Evolutionary conservation across 2,329 filamentous ascomycete genomes (phyloP).

Genomic region (Alternaria novae-zelandiae): DNA sequence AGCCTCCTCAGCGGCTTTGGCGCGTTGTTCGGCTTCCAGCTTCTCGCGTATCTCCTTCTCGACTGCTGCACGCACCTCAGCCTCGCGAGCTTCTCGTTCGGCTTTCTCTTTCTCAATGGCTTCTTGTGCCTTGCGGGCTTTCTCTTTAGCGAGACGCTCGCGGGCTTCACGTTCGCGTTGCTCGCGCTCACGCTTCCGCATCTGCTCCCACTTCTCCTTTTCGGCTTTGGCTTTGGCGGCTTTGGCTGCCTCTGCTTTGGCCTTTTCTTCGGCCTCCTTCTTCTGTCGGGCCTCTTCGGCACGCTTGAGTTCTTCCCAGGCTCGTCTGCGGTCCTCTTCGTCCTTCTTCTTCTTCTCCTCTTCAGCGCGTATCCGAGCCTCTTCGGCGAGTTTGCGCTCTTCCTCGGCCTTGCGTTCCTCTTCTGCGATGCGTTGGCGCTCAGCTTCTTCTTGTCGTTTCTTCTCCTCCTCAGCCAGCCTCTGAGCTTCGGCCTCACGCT

Average conservation of each 20-base stretch:
- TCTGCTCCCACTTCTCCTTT: slow-evolving; percentile 60
- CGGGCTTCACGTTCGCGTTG: slow-evolving; percentile 56
- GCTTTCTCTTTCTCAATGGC: slow-evolving; percentile 50
- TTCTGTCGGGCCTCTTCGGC: slow-evolving; percentile 43
- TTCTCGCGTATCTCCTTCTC: slow-evolving; percentile 53
- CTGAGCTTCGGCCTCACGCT: slow-evolving; percentile 58
- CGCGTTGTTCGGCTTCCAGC: slow-evolving; percentile 48
- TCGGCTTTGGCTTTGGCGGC: slow-evolving; percentile 55
- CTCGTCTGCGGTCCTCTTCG: slow-evolving; percentile 54
- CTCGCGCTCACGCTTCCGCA: slow-evolving; percentile 56
- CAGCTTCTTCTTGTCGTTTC: slow-evolving; percentile 44
- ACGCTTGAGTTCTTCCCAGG: slow-evolving; percentile 46
- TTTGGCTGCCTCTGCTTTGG: slow-evolving; percentile 57
- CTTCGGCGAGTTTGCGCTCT: slow-evolving; percentile 49
- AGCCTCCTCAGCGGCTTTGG: slow-evolving; percentile 49
- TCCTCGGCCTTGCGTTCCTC: slow-evolving; percentile 33
- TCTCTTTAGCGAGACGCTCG: slow-evolving; percentile 53
- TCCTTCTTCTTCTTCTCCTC: slow-evolving; percentile 54
- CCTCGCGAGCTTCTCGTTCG: slow-evolving; percentile 46
- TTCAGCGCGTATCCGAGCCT: slow-evolving; percentile 51
- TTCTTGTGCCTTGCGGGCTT: slow-evolving; percentile 49
- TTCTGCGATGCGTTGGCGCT: slow-evolving; percentile 65
- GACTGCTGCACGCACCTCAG: slow-evolving; percentile 43
- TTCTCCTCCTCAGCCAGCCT: slow-evolving; percentile 36
- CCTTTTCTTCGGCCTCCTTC: slow-evolving; percentile 49